phyloP scores from a whole-genome alignment of 805 yeast genomes.

The Pichia californica region DNA sequence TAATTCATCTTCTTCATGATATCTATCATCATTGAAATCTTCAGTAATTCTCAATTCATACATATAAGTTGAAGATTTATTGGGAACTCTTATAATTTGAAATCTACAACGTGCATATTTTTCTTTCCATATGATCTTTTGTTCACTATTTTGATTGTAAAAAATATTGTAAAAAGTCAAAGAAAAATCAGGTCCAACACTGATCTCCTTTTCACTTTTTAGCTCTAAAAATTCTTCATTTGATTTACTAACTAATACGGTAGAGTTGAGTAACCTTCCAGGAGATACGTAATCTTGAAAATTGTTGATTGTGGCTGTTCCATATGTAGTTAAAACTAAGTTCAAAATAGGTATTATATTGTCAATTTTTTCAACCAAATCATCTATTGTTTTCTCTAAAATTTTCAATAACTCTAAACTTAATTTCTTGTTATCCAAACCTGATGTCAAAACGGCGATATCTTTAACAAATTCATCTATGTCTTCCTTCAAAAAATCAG shows the following conservation, averaged over 20 bases:
- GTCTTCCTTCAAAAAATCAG: slow-evolving; percentile 48
- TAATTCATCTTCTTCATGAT: slow-evolving; percentile 53
- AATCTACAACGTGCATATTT: slow-evolving; percentile 53
- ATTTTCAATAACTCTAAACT: slow-evolving; percentile 30
- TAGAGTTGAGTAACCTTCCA: slow-evolving; percentile 58
- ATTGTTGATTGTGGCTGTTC: slow-evolving; percentile 48
- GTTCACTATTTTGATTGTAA: slow-evolving; percentile 39
- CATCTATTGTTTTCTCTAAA: slow-evolving; percentile 46
- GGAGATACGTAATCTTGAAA: slow-evolving; percentile 51
- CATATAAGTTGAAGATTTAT: slow-evolving; percentile 23
- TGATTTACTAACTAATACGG: slow-evolving; percentile 37
- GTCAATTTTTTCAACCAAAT: slow-evolving; percentile 47
- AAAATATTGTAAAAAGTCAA: slow-evolving; percentile 57
- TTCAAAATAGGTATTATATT: slow-evolving; percentile 64
- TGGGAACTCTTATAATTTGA: slow-evolving; percentile 29
- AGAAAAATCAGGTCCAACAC: slow-evolving; percentile 56
- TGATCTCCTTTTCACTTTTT: slow-evolving; percentile 13
- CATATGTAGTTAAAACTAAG: slow-evolving; percentile 61
- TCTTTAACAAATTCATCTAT: slow-evolving; percentile 50
- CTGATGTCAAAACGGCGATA: slow-evolving; percentile 34
- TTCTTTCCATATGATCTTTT: slow-evolving; percentile 65
- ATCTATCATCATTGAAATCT: slow-evolving; percentile 62
- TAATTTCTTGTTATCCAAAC: slow-evolving; percentile 17
- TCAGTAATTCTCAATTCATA: slow-evolving; percentile 48
- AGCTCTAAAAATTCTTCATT: slow-evolving; percentile 24